phyloP scores from a whole-genome alignment of 2,329 filamentous ascomycete genomes.

The Fusarium sp. region DNA sequence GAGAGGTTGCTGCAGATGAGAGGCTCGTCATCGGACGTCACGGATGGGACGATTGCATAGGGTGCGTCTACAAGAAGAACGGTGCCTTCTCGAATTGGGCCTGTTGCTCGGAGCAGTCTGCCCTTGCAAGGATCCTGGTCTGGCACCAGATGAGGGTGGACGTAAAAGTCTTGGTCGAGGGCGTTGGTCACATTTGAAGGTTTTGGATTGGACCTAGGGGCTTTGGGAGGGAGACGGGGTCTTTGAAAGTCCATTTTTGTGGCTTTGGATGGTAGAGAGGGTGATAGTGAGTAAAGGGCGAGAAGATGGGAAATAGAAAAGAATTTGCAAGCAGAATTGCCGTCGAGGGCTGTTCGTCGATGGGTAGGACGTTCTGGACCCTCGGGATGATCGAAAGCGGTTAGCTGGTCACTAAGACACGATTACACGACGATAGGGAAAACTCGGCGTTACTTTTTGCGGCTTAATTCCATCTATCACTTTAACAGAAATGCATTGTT shows the following conservation, averaged over 20 bases:
- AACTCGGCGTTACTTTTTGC: conserved; percentile 38
- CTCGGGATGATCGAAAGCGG: conserved; percentile 29
- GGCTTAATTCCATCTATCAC: conserved; percentile 30
- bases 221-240: conserved; percentile 20
- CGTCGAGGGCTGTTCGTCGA: conserved; percentile 8
- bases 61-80: conserved; percentile 44
- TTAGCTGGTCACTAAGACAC: conserved; percentile 38
- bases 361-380: conserved; percentile 27
- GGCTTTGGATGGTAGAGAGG: neutral
- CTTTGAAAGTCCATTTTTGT: conserved; percentile 36
- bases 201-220: conserved; percentile 17
- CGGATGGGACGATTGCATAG: conserved; percentile 46
- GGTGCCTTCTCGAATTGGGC: conserved; percentile 41
- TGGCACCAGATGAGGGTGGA: conserved; percentile 40
- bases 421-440: conserved; percentile 28
- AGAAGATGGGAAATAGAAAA: conserved; percentile 9
- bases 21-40: conserved; percentile 27
- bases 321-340: conserved; percentile 15
- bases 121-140: conserved; percentile 44
- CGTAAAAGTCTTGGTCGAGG: conserved; percentile 38
- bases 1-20: conserved; percentile 46
- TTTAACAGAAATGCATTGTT: conserved; percentile 6
- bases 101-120: conserved; percentile 41
- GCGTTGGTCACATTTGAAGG: conserved; percentile 21
- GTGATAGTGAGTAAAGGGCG: neutral